phyloP scores from a whole-genome alignment of 2,329 filamentous ascomycete species.

The Fusarium hainanense region DNA sequence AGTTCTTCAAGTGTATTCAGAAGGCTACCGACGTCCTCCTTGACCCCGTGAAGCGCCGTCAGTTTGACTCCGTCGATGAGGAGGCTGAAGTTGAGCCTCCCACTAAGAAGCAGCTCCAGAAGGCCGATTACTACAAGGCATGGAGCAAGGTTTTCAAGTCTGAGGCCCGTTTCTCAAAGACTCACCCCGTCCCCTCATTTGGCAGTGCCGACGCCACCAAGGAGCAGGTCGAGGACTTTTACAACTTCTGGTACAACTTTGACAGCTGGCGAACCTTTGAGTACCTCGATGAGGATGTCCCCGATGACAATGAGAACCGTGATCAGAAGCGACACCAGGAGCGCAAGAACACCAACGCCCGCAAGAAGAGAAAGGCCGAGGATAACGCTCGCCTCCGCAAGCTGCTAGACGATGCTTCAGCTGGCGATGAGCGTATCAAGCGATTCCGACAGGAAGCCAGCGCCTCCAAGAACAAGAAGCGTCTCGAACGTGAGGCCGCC shows the following conservation, averaged over 20 bases:
- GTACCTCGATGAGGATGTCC: conserved; percentile 98
- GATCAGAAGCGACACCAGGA: conserved; percentile 99
- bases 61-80: conserved; percentile 97
- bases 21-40: conserved; percentile 94
- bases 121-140: conserved; percentile 93
- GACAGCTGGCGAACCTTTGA: conserved; percentile 98
- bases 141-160: conserved; percentile 92
- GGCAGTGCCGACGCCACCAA: conserved; percentile 86
- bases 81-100: conserved; percentile 92
- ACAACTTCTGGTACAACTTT: conserved; percentile 99
- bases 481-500: conserved; percentile 88
- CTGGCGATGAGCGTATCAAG: conserved; percentile 95
- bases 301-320: conserved; percentile 98
- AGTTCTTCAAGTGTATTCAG: conserved; percentile 99
- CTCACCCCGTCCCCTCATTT: conserved; percentile 86
- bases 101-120: conserved; percentile 87
- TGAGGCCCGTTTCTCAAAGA: conserved; percentile 92
- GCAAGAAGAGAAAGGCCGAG: conserved; percentile 99
- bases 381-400: conserved; percentile 91
- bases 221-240: conserved; percentile 93
- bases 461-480: conserved; percentile 96
- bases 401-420: conserved; percentile 86
- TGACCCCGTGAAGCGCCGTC: conserved; percentile 90
- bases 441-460: conserved; percentile 92
- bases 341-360: conserved; percentile 96